Conservation (phyloP, 495 filamentous ascomycete genomes). For the Podospora bellae-mahoneyi region DNA sequence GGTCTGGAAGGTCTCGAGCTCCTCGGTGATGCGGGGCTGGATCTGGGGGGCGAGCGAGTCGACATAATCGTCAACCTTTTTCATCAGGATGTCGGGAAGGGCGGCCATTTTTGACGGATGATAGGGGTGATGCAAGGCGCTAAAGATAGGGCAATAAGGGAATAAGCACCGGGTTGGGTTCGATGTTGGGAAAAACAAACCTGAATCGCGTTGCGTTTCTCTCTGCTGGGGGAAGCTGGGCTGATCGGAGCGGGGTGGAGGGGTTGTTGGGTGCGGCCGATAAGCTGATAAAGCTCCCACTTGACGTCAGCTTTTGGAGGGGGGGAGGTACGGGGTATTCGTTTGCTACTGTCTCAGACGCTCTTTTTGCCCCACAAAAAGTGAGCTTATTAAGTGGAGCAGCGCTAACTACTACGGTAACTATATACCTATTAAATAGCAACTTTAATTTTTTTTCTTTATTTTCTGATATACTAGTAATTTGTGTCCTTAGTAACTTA, state of each 20-base stretch:
- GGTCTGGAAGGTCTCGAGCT: conserved; percentile 34
- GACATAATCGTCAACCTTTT: conserved; percentile 37
- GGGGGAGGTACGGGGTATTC: neutral
- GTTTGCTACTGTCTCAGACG: neutral
- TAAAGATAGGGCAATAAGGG: neutral
- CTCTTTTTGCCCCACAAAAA: too few species aligned
- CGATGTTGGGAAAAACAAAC: neutral
- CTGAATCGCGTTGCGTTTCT: neutral
- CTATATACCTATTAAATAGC: too few species aligned
- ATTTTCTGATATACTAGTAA: too few species aligned
- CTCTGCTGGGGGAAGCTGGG: neutral
- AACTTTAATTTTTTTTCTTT: too few species aligned
- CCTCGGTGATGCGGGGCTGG: conserved; percentile 35
- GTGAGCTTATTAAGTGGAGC: too few species aligned
- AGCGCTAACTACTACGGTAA: too few species aligned
- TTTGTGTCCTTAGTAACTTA: too few species aligned
- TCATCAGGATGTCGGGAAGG: conserved; percentile 32
- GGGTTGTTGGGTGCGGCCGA: neutral
- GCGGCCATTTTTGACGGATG: neutral
- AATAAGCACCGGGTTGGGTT: neutral
- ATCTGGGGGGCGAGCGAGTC: conserved; percentile 38
- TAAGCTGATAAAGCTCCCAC: neutral
- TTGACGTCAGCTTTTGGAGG: neutral
- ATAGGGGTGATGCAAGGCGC: neutral
- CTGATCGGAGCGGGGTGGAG: neutral